Base-by-base conservation (phyloP, 2,329 filamentous ascomycete genomes). In the Epichloe uncinata region DNA sequence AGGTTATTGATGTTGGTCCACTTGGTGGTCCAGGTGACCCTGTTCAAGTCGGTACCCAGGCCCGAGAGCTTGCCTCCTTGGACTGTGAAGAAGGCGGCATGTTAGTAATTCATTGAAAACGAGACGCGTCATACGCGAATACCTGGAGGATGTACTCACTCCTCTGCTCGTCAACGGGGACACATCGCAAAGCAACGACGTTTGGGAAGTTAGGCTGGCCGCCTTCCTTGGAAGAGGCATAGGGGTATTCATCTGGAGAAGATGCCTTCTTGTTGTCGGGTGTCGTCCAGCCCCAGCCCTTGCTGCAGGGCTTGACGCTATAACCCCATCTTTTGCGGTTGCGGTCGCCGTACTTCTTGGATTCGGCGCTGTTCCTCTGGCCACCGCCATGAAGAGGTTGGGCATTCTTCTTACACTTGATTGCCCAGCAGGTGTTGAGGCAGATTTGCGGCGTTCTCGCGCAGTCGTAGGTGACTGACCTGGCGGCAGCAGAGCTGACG, bases 221-320 rank as follows among this genome's bases (percentile, higher is more conserved):
- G 13, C 12, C 45, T 26, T 47, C 45, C 16, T 40, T 47, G 0
- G 45, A 47, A 26, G 45, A 40, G 13, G 35, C 45, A 47, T 47
- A 47, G 20, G 45, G 45, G 20, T 47, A 47, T 37, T 47, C 45
- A 13, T 47, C 45, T 22, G 45, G 45, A 16, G 45, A 47, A 43
- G 45, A 4, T n/a, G 45, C 45, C 43, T 45, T 35, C 43, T 35
- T 36, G 0, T 20, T 41, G 16, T 18, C 16, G 38, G 38, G 38
- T n/a, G 38, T 41, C 12, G 38, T 45, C 43, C 43, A 45, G 34
- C 26, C 4, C 43, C 43, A 45, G 16, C 18, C 43, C 1, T 45
- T 47, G 11, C 1, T 12, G 20, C 45, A 47, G 34, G 35, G 35
- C 13, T 40, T 37, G 26, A 15, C 20, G 12, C 4, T 2, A 34